Base-by-base conservation (phyloP, 1,284 basidiomycete species). In the Cryptococcus sp. region DNA sequence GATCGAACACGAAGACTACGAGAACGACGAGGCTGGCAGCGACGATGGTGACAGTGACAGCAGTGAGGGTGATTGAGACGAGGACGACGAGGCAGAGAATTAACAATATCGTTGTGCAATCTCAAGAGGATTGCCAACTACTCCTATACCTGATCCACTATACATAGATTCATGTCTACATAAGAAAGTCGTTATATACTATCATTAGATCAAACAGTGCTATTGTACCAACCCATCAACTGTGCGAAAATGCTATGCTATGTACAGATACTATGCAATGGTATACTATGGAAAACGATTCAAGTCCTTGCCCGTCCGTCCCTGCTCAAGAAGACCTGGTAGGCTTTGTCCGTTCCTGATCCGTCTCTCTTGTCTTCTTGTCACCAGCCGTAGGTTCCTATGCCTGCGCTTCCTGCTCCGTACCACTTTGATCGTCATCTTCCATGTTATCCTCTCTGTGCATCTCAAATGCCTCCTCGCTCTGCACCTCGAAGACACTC, bases 391-490 rank as follows among this genome's bases (percentile, higher is more conserved):
- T 35, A 5, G 31, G 8, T 35, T 35, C 31, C 31, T 35, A 35
- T 35, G 7, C 31, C 31, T 35, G 13, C 19, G 61, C 61, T 35
- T 55, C 64, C 42, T 57, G 59, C n/a, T 60, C 62, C 39, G 50
- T 47, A 15, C 69, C 65, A 5, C 80, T 71, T 44, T 54, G 52
- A 25, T 46, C 45, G n/a, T 50, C 52, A 8, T 53, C 54, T 16
- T n/a, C 46, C 10, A 40, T 23, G 15, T 50, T 27, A 23, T 47
- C 55, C 35, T 50, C 47, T 16, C n/a, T 41, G 4, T 41, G 42
- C 16, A 20, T 15, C 47, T 35, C 31, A 35, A 39, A 46, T 23
- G 25, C 25, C 40, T n/a, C 27, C 44, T 11, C 22, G 35, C 15
- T 54, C 48, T 44, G n/a, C 27, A 44, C 56, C 47, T 38, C 22